Evolutionary conservation across 2,329 filamentous ascomycete species (phyloP).

Genomic region (Pseudopithomyces maydicus): DNA sequence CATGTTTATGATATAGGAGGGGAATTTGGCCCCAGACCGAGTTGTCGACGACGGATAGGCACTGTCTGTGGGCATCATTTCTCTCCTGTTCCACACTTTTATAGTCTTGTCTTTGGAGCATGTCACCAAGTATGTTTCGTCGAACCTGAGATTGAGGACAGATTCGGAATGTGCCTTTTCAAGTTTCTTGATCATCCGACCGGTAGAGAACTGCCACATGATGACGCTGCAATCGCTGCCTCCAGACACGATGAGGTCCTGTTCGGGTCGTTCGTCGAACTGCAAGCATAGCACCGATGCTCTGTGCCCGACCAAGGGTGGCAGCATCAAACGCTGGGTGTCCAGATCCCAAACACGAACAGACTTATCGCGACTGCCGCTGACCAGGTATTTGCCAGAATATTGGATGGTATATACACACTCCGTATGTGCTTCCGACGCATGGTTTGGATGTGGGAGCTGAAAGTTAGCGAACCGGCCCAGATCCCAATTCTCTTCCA

Average conservation of each 20-base stretch:
- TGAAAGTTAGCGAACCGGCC: constrained; percentile 86
- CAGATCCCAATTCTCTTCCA: constrained; percentile 91
- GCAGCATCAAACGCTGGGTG: constrained; percentile 74
- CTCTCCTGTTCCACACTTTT: constrained; percentile 87
- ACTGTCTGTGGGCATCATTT: constrained; percentile 46
- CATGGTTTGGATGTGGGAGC: constrained; percentile 80
- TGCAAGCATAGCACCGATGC: constrained; percentile 94
- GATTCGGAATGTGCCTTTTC: constrained; percentile 82
- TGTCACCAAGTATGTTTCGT: constrained; percentile 88
- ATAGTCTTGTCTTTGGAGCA: constrained; percentile 98
- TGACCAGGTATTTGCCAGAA: constrained; percentile 82
- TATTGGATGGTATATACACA: constrained; percentile 97
- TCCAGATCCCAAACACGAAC: constrained; percentile 90
- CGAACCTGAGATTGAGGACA: constrained; percentile 90
- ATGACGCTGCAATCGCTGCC: constrained; percentile 92
- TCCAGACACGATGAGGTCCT: constrained; percentile 93
- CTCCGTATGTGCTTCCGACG: constrained; percentile 83
- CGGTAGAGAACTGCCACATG: constrained; percentile 91
- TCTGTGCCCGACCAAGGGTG: constrained; percentile 75
- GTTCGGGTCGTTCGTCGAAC: constrained; percentile 84
- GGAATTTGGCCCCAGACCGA: constrained; percentile 53
- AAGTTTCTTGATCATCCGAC: constrained; percentile 77
- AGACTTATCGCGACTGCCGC: constrained; percentile 86
- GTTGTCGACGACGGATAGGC: constrained; percentile 47
- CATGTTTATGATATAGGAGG: constrained; percentile 61